Evolutionary conservation across 345 rosid species (phyloP), one percentile per base, ranked within the genome.

Genomic region (Salix koriyanagi): DNA sequence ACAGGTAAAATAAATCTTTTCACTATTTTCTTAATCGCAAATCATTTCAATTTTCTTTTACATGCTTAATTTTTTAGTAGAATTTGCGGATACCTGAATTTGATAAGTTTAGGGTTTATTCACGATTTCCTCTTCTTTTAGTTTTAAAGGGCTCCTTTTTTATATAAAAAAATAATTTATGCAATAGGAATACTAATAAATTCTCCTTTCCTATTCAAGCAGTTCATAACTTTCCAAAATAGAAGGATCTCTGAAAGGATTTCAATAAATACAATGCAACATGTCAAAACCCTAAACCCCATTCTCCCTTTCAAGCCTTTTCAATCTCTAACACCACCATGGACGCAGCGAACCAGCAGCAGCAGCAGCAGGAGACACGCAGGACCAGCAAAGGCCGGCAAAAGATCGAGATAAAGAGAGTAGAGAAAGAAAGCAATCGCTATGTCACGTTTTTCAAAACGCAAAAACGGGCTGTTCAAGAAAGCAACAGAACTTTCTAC

Each of bases 401-500:
- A 12, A 79, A 79, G 74, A 79, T 79, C 12, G 75, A 70, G 44
- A 75, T 79, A 3, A 70, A 79, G 72, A 70, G 70, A 19, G 64
- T 79, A 2, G 75, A 79, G 34, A 64, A 70, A 34, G 66, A 70
- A 61, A 75, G 50, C 75, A 70, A 42, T n/a, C 75, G 58, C 4
- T 69, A 69, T 34, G 78, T 79, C 39, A 75, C 79, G n/a, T 6
- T 79, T 79, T 37, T 79, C 82, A 3, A 79, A 75, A 25, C 75
- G 82, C 1, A 75, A 75, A 30, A 70, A 64, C 8, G 82, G 79
- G 3, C 64, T 79, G 19, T 74, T 79, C 71, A 75, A 64, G 19
- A 79, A 79, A 66, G 82, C 82, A 7, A 50, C 78, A 11, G 82
- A 79, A 44, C 30, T 79, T 6, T 62, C 78, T n/a, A 70, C 74